Conservation (phyloP, 73 alveolate genomes). For the Diophrys sp. region DNA sequence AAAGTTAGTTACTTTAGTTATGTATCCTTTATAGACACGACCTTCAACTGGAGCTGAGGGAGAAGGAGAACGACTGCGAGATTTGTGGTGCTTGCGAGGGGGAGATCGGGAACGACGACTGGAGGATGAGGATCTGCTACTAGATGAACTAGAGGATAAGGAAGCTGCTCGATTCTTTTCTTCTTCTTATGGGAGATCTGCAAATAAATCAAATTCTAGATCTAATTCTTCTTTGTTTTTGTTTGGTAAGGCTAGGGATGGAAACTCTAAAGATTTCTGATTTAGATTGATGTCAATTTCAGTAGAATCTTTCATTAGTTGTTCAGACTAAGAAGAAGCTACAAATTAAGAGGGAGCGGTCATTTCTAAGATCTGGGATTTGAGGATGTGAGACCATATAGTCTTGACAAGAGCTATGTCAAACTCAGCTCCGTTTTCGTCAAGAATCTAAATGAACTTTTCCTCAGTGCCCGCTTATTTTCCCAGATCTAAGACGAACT, state of each 20-base stretch:
- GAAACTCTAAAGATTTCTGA: slow-evolving; percentile 35
- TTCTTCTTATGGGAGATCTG: neutral
- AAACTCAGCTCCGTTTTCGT: slow-evolving; percentile 50
- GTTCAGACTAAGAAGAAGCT: neutral
- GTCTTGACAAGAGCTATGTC: slow-evolving; percentile 17
- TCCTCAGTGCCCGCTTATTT: slow-evolving; percentile 40
- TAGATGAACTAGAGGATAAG: neutral
- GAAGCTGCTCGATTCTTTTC: neutral
- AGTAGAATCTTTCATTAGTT: neutral
- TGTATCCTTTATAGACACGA: slow-evolving; percentile 78
- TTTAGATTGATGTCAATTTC: slow-evolving; percentile 1
- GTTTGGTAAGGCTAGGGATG: slow-evolving; percentile 50
- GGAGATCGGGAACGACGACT: neutral
- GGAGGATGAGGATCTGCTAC: slow-evolving; percentile 4
- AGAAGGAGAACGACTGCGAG: neutral
- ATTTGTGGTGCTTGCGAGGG: slow-evolving; percentile 1
- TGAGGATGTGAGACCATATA: slow-evolving; percentile 23
- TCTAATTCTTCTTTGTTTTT: slow-evolving; percentile 27
- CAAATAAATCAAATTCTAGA: slow-evolving; percentile 25
- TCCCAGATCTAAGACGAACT: slow-evolving; percentile 67
- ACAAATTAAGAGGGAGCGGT: slow-evolving; percentile 1
- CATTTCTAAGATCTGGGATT: slow-evolving; percentile 30
- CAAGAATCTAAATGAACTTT: slow-evolving; percentile 31
- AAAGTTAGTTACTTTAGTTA: slow-evolving; percentile 76
- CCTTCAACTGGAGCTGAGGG: slow-evolving; percentile 27